A percentile compares a stretch with the other conserved stretches of the same genome.
phyloP scores from a whole-genome alignment of 106 monocot genomes.

The Cymbidium sinense region DNA sequence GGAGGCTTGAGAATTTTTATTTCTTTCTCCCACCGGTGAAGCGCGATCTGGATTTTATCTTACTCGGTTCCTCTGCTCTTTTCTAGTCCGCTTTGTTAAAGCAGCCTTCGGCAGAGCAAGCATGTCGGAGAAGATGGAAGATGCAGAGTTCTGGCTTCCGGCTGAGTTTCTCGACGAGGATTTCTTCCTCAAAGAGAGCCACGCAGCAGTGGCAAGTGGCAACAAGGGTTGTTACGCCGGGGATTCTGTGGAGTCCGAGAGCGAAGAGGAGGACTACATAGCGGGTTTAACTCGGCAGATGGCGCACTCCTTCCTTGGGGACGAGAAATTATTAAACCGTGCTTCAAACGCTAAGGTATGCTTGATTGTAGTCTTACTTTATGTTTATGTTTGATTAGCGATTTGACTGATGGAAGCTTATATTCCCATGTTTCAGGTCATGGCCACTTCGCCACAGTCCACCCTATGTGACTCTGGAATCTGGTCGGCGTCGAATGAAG shows the following conservation, averaged over 20 bases:
- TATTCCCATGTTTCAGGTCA: neutral
- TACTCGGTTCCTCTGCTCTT: no score
- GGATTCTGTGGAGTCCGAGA: slow-evolving; percentile 21
- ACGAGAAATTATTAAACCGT: slow-evolving; percentile 3
- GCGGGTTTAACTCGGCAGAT: slow-evolving; percentile 37
- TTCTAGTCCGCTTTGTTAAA: no score
- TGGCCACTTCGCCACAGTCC: slow-evolving; percentile 21
- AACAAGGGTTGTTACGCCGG: neutral
- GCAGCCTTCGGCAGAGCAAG: neutral
- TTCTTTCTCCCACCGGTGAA: no score
- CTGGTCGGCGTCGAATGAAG: slow-evolving; percentile 15
- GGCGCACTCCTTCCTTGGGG: slow-evolving; percentile 33
- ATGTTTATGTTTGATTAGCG: neutral
- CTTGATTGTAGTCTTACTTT: neutral
- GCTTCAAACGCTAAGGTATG: neutral
- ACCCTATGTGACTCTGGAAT: slow-evolving; percentile 14
- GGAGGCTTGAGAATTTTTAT: no score
- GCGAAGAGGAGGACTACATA: slow-evolving; percentile 51
- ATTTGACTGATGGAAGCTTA: neutral
- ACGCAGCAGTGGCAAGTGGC: neutral
- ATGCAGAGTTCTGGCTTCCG: slow-evolving; percentile 6
- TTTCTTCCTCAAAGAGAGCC: neutral
- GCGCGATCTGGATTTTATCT: no score
- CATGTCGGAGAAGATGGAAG: neutral
- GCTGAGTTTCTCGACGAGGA: slow-evolving; percentile 5